phyloP scores from a whole-genome alignment of 768 basidiomycete genomes.

The Pisolithus microcarpus region DNA sequence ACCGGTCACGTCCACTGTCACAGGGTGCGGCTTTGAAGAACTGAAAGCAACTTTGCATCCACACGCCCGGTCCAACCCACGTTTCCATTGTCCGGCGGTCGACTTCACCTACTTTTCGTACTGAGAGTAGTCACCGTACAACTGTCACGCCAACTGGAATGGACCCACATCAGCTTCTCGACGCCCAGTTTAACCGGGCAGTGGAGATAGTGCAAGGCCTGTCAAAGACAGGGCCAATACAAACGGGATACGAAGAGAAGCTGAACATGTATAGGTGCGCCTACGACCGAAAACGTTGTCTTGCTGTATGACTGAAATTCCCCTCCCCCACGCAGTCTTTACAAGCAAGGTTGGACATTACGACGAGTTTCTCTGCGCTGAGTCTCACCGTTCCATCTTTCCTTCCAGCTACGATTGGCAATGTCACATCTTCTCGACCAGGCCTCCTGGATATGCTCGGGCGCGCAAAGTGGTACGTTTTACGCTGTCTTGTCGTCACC shows the following conservation, averaged over 20 bases:
- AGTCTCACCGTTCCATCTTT: neutral
- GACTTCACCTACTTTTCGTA: neutral
- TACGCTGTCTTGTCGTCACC: constrained; percentile 4
- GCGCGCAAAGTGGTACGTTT: constrained; percentile 79
- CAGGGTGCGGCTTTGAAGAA: no score
- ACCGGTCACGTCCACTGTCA: no score
- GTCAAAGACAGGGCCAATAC: constrained; percentile 91
- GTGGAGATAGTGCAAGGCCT: constrained; percentile 91
- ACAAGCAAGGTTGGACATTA: constrained; percentile 72
- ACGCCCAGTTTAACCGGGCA: constrained; percentile 86
- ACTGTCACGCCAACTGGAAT: constrained; percentile 25
- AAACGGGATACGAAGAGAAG: constrained; percentile 94
- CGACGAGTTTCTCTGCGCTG: neutral
- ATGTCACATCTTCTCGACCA: constrained; percentile 72
- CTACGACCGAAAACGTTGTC: neutral
- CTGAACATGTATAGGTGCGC: constrained; percentile 83
- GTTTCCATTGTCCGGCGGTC: no score
- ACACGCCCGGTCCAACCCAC: no score
- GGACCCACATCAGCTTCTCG: constrained; percentile 62
- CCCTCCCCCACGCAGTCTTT: constrained; percentile 49
- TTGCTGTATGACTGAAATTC: constrained; percentile 5
- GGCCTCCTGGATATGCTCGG: constrained; percentile 89
- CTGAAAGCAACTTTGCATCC: no score
- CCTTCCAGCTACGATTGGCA: constrained; percentile 75
- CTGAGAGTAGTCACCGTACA: neutral